Evolutionary conservation across 495 filamentous ascomycete genomes (phyloP), one percentile per base, ranked within the genome.

Genomic region (Penicillium tannophilum): DNA sequence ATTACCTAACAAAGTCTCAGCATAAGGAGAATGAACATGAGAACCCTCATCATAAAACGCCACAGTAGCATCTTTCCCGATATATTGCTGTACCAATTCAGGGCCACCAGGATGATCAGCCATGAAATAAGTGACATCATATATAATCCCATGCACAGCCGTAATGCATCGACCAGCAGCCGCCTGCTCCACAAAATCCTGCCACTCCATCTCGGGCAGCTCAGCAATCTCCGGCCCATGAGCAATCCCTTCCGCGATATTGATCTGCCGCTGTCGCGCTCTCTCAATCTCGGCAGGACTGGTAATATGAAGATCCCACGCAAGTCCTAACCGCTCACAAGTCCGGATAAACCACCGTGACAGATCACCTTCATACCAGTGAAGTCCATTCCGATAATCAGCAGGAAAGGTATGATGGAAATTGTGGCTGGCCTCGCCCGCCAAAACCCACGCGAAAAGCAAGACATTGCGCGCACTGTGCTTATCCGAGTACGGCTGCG

Each of bases 401-500:
- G 63, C 57, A 6, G 71, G 71, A 45, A 72, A 72, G 26, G 61
- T 56, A 31, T 73, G 71, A 35, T 73, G 71, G 41, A 70, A 72
- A 54, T 73, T 73, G 48, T 73, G 71, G 28, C 64, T 66, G 1
- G 62, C 69, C 55, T 73, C 71, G 6, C 71, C 71, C 0, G 66
- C 44, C 10, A 62, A 68, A 10, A 70, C n/a, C 12, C 68, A 43
- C 7, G 69, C 69, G n/a, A 66, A 61, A 3, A 72, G 46, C 11
- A 62, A 50, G 19, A 62, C 54, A 46, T 73, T 60, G 5, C 69
- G 62, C 3, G 71, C 60, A 45, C 64, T 61, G n/a, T 65, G 60
- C 11, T 41, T 47, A 23, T 66, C 56, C 30, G 61, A 57, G 43
- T 65, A 72, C 2, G 70, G 70, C 51, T 71, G 70, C n/a, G 62